Evolutionary conservation across 2,329 filamentous ascomycete genomes (phyloP).

Genomic region (Ceratocystis ficicola): DNA sequence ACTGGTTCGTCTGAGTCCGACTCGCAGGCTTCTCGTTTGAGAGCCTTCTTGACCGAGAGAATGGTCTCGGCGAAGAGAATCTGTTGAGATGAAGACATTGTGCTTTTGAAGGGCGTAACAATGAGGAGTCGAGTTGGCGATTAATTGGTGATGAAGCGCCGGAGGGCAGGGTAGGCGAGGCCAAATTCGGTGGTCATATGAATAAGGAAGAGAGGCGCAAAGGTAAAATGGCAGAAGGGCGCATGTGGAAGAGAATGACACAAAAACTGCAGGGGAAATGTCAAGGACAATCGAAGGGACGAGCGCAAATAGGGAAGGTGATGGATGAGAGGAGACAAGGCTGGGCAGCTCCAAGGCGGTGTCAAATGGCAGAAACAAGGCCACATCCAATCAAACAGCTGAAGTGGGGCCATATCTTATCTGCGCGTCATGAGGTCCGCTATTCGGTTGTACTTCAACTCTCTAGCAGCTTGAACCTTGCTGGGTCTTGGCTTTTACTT

Average conservation of each 20-base stretch:
- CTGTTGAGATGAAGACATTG: slow-evolving; percentile 41
- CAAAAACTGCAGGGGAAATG: not conserved
- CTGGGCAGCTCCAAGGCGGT: slow-evolving; percentile 17
- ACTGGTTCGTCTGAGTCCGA: slow-evolving; percentile 67
- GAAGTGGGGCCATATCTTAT: slow-evolving; percentile 12
- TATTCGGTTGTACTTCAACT: not conserved
- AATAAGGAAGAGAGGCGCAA: not conserved
- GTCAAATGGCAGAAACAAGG: slow-evolving; percentile 11
- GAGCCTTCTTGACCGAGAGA: slow-evolving; percentile 53
- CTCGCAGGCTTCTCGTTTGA: slow-evolving; percentile 54
- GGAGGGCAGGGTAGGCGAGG: not conserved
- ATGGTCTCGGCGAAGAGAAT: slow-evolving; percentile 55
- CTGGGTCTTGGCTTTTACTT: not conserved
- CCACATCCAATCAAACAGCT: slow-evolving; percentile 11
- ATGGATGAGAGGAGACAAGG: not conserved
- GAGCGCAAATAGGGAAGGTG: not conserved
- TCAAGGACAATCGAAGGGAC: not conserved
- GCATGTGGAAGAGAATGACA: not conserved
- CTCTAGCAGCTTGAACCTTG: not conserved
- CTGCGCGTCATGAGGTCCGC: slow-evolving; percentile 18
- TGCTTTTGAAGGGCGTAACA: not conserved
- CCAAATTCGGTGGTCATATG: not conserved
- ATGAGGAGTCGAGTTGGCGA: not conserved
- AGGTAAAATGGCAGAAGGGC: not conserved
- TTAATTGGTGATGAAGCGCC: not conserved